phyloP scores from a whole-genome alignment of 1,284 basidiomycete species.

The Fomitiporia mediterranea region DNA sequence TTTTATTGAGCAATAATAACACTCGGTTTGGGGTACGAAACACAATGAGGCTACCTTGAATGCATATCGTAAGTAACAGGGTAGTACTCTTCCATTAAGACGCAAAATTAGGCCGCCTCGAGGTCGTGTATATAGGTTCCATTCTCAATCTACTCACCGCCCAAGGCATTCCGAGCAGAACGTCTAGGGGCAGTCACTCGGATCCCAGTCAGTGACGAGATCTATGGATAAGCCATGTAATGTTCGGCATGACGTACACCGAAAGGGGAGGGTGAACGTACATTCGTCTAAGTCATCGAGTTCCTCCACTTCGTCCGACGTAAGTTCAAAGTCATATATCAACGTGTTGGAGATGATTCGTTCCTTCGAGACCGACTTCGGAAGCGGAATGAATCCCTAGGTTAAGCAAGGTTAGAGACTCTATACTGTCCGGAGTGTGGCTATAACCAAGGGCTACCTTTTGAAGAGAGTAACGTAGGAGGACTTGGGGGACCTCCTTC shows the following conservation, averaged over 20 bases:
- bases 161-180: too few species aligned
- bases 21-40: too few species aligned
- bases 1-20: too few species aligned
- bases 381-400: conserved; percentile 62
- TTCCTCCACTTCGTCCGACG: conserved; percentile 52
- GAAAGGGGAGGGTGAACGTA: conserved; percentile 22
- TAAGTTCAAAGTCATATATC: conserved; percentile 68
- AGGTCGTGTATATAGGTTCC: too few species aligned
- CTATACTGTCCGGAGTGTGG: background rate
- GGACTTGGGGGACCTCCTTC: conserved; percentile 53
- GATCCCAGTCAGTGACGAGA: conserved; percentile 23
- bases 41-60: too few species aligned
- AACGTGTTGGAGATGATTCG: conserved; percentile 68
- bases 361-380: conserved; percentile 65
- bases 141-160: too few species aligned
- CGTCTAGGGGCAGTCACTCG: conserved; percentile 13
- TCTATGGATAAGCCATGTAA: conserved; percentile 11
- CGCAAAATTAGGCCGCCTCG: too few species aligned
- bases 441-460: conserved; percentile 42
- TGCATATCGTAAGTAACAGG: too few species aligned
- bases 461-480: conserved; percentile 68
- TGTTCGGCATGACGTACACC: background rate
- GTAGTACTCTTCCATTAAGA: too few species aligned
- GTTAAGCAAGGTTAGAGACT: background rate
- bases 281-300: conserved; percentile 62